Base-by-base conservation (phyloP, 2,329 filamentous ascomycete species). In the Sclerotiophoma versabilis region DNA sequence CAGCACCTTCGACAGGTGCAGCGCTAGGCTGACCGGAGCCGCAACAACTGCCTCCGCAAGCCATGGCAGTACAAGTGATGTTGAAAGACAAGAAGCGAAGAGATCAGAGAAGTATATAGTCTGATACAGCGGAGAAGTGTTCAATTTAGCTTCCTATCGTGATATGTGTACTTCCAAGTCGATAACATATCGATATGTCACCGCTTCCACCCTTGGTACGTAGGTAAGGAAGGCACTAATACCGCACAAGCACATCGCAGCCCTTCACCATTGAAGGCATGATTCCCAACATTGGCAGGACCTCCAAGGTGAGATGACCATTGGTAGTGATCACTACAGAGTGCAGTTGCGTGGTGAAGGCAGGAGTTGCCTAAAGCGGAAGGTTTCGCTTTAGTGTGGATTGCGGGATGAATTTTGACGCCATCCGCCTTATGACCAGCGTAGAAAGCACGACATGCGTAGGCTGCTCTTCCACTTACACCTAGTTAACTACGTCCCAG, bases 161-260 rank as follows among this genome's bases (percentile, higher is more conserved):
- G 15, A 39, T 15, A 20, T 33, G 14, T 33, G 23, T 19, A 14
- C 32, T 22, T 27, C 22, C 12, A 33, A 38, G 7, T 25, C 17
- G 38, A 46, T 54, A 43, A 41, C 47, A 55, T 34, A 42, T 59
- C 56, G 52, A 61, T 59, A 59, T 61, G 52, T 61, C 53, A 57
- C 48, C 53, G 30, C 19, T 36, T 38, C 39, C 23, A 36, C 19
- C 32, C 33, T 47, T 48, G 48, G 51, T 51, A 20, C 19, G 20
- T 7, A 22, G 10, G 19, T 12, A 12, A 10, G 3, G 23, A 45
- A 34, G 30, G 47, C n/a, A 25, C 11, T 23, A 22, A 22, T 22
- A 12, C n/a, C 17, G 19, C 34, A 19, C 11, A 43, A 2, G 15
- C 1, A 30, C 10, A 29, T 27, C 15, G 12, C 33, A 30, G 17